Evolutionary conservation across 2,329 filamentous ascomycete species (phyloP).

Genomic region (Penicillium sp.): DNA sequence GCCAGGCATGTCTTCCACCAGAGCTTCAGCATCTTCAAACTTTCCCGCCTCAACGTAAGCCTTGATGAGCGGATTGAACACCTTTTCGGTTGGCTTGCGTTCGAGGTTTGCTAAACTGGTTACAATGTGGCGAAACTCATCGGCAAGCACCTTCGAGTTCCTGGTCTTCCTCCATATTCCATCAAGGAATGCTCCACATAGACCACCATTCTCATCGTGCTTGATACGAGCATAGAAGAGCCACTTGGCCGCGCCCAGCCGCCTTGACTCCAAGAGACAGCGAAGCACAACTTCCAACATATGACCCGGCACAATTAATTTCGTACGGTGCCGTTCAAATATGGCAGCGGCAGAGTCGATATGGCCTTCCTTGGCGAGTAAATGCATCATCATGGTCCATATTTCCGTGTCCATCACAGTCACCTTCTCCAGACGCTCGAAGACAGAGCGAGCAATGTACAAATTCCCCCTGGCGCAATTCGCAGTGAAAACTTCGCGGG

Average conservation of each 20-base stretch:
- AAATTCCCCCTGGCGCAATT: slow-evolving; percentile 40
- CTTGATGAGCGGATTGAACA: slow-evolving; percentile 43
- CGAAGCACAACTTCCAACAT: slow-evolving; percentile 38
- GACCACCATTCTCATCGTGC: slow-evolving; percentile 34
- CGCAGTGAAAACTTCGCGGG: slow-evolving; percentile 31
- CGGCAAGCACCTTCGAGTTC: slow-evolving; percentile 36
- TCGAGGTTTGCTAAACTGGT: slow-evolving; percentile 27
- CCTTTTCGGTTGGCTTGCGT: slow-evolving; percentile 36
- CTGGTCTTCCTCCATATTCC: slow-evolving; percentile 42
- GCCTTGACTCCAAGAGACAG: slow-evolving; percentile 38
- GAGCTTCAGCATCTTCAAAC: slow-evolving; percentile 33
- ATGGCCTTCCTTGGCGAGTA: slow-evolving; percentile 35
- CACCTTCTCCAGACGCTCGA: slow-evolving; percentile 34
- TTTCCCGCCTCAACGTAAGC: slow-evolving; percentile 40
- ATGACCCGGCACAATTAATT: slow-evolving; percentile 30
- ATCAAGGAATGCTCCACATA: slow-evolving; percentile 39
- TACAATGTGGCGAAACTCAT: slow-evolving; percentile 33
- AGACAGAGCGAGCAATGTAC: slow-evolving; percentile 39
- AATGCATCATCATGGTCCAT: slow-evolving; percentile 39
- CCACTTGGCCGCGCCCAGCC: slow-evolving; percentile 38
- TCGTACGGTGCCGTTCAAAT: slow-evolving; percentile 27
- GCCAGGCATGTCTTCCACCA: slow-evolving; percentile 36
- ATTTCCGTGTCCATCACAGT: slow-evolving; percentile 32
- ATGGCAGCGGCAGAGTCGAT: slow-evolving; percentile 38
- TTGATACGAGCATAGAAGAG: slow-evolving; percentile 35